Base-by-base conservation (phyloP, 306 rosid species). In the Cicer cuneatum region DNA sequence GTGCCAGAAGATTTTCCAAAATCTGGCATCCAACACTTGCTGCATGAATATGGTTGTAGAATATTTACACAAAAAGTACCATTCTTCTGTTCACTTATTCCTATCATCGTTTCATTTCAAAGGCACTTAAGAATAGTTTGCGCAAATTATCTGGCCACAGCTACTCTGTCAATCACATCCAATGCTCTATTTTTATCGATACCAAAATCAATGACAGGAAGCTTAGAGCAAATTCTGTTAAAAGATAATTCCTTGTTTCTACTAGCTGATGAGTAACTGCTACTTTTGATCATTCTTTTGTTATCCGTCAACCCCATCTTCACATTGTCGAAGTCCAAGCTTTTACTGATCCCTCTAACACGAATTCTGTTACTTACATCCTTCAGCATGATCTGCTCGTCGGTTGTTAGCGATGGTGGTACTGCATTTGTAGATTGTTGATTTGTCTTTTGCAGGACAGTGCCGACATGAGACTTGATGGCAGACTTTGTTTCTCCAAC, bases 121-220 rank as follows among this genome's bases (percentile, higher is more conserved):
- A 76, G 63, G 46, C 49, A 15, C 18, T 56, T 42, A 37, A 42
- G 54, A 12, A 58, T 18, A 48, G 33, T 48, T 42, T 29, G 58
- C 40, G 53, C 35, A 68, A 21, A 54, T 69, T 68, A 87, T 74
- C 90, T 83, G 13, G 65, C 78, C 72, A 81, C 84, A 11, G 85
- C 87, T 81, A 86, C 64, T 71, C 91, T 82, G 77, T 91, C 96
- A 6, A 89, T 89, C 16, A 83, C 85, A 79, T 89, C 95, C 86
- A 92, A 68, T 10, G 90, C 91, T 65, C 90, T 88, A 80, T 72
- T 73, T 77, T 87, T 89, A 68, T 88, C 87, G 2, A 83, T 76
- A 52, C 24, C 45, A 41, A 89, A 88, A 85, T 87, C 89, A 47
- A 85, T 62, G 57, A 84, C 65, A 16, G 89, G 89, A 62, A 87